Evolutionary conservation across 2,329 filamentous ascomycete genomes (phyloP), one percentile per base, ranked within the genome.

Genomic region (Trichoderma semiorbis): DNA sequence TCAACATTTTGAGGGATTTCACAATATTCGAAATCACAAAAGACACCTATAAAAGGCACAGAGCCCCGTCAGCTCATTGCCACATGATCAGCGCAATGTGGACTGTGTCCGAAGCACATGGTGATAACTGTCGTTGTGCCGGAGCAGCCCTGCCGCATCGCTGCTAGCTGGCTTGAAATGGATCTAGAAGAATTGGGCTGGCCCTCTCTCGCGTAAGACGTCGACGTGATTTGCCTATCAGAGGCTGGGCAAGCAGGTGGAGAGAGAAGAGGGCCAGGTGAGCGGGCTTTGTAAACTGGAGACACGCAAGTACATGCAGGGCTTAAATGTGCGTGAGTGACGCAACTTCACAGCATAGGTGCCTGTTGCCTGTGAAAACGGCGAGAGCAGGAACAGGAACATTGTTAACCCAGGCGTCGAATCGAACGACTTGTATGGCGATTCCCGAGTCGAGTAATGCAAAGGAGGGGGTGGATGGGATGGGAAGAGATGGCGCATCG

Each of bases 171-270:
- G 36, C 39, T 64, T 36, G 34, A 67, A 34, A 57, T 50, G 61
- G 64, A 57, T 67, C 64, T 57, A 58, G 64, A 67, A 67, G 50
- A 28, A 28, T 28, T 67, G 47, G 64, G 30, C 63, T 66, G 53
- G 64, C 43, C 64, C 39, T 67, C 47, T 53, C 64, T 67, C 64
- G 62, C 62, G 62, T 65, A 65, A 65, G 62, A 65, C 39, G 39
- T 43, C 39, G 39, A 43, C 62, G 47, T 53, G n/a, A 53, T 12
- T 53, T 53, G 47, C 47, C 47, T 24, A 53, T 53, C 47, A 53
- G 47, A 53, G 47, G 47, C 47, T 53, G 47, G 47, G 21, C 47
- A 53, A 53, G 47, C n/a, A 53, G 47, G 47, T 53, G 47, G 47
- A 53, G 47, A 47, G 43, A 50, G 47, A 50, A 50, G 47, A 53